Evolutionary conservation across 1,284 basidiomycete genomes (phyloP).

Genomic region (Cryptococcus depauperatus): DNA sequence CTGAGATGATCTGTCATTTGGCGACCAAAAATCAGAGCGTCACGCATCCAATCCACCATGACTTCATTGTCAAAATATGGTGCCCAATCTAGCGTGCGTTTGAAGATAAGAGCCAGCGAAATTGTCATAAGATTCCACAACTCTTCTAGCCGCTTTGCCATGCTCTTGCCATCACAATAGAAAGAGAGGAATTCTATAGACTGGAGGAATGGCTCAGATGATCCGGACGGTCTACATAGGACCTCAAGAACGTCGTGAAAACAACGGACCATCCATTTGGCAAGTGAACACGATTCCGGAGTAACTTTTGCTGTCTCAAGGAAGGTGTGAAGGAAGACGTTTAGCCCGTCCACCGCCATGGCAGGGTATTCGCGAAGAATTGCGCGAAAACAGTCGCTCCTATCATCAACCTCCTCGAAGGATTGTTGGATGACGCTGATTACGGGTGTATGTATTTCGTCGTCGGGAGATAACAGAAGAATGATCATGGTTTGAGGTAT

Average conservation of each 20-base stretch:
- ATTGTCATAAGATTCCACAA: constrained; percentile 77
- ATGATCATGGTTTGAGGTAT: constrained; percentile 53
- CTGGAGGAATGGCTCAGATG: constrained; percentile 31
- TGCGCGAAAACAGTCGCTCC: constrained; percentile 73
- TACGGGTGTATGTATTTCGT: constrained; percentile 61
- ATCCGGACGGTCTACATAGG: constrained; percentile 60
- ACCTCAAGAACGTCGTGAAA: constrained; percentile 84
- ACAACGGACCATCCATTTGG: constrained; percentile 80
- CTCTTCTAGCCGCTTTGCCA: constrained; percentile 54
- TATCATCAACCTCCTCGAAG: constrained; percentile 77
- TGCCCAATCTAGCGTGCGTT: constrained; percentile 72
- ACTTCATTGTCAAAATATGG: constrained; percentile 64
- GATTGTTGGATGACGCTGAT: constrained; percentile 69
- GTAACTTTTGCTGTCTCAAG: constrained; percentile 55
- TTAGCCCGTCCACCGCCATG: constrained; percentile 60
- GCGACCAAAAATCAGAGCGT: constrained; percentile 82
- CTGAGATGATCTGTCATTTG: constrained; percentile 72
- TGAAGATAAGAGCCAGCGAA: constrained; percentile 73
- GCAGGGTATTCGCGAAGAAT: constrained; percentile 60
- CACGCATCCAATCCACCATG: constrained; percentile 95
- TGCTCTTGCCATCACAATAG: constrained; percentile 25
- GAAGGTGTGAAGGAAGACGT: constrained; percentile 59
- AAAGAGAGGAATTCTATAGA: constrained; percentile 47
- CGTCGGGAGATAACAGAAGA: constrained; percentile 71
- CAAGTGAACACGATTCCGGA: constrained; percentile 75